Conservation (phyloP, 106 monocot genomes). For the Ottelia alismoides region DNA sequence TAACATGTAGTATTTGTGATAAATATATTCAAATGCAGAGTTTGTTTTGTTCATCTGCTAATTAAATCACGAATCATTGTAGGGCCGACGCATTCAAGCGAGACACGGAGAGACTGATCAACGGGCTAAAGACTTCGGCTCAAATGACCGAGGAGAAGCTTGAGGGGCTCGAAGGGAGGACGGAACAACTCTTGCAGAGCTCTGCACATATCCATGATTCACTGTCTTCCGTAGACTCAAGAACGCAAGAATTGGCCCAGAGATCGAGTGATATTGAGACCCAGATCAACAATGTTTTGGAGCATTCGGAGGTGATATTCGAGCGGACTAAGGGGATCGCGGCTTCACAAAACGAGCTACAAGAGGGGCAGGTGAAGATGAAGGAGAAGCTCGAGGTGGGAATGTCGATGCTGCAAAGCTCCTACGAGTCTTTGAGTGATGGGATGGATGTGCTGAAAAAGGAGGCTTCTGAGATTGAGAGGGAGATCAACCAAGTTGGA, state of each 20-base stretch:
- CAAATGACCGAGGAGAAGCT: constrained; percentile 44
- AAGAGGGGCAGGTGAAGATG: constrained; percentile 41
- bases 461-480: constrained; percentile 45
- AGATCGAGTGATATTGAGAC: constrained; percentile 33
- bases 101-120: constrained; percentile 62
- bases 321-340: constrained; percentile 54
- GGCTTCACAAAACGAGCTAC: constrained; percentile 36
- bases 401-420: constrained; percentile 37
- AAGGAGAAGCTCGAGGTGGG: constrained; percentile 37
- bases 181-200: constrained; percentile 42
- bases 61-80: too few relatives aligned
- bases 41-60: too few relatives aligned
- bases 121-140: constrained; percentile 46
- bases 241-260: constrained; percentile 28
- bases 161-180: constrained; percentile 35
- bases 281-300: constrained; percentile 39
- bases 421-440: constrained; percentile 45
- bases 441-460: constrained; percentile 52
- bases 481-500: constrained; percentile 41
- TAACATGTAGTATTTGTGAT: too few relatives aligned
- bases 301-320: constrained; percentile 39
- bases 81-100: constrained; percentile 72
- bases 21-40: too few relatives aligned
- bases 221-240: constrained; percentile 33
- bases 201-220: constrained; percentile 43